Conservation (phyloP, 805 yeast species). For the Grigorovia humatica region DNA sequence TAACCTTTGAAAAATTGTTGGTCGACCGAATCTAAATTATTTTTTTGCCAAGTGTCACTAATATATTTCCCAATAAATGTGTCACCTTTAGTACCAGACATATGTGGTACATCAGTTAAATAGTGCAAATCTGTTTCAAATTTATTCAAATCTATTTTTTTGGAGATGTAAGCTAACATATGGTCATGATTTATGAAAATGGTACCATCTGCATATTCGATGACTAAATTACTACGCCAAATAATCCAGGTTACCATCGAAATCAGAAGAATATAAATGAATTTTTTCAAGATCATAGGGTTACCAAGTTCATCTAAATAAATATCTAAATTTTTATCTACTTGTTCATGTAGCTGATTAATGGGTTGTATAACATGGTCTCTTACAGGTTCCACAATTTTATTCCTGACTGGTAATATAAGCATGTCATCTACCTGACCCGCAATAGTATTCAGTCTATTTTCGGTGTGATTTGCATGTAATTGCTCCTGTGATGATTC, state of each 20-base stretch:
- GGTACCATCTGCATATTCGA: slow-evolving; percentile 30
- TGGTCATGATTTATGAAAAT: slow-evolving; percentile 49
- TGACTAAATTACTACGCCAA: slow-evolving; percentile 40
- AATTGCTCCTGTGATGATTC: neutral
- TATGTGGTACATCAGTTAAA: slow-evolving; percentile 66
- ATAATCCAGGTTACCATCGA: slow-evolving; percentile 44
- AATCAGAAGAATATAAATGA: slow-evolving; percentile 55
- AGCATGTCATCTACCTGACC: neutral
- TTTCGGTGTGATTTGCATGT: neutral
- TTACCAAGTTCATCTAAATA: slow-evolving; percentile 60
- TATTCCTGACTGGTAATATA: neutral
- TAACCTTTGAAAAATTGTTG: slow-evolving; percentile 38
- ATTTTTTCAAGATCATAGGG: slow-evolving; percentile 67
- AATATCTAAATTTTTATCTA: slow-evolving; percentile 36
- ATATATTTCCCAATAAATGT: slow-evolving; percentile 55
- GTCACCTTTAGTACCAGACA: slow-evolving; percentile 85
- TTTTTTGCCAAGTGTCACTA: slow-evolving; percentile 43
- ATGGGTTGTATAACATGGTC: slow-evolving; percentile 30
- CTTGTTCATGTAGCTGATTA: slow-evolving; percentile 8
- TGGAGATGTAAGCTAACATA: slow-evolving; percentile 37
- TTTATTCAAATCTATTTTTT: slow-evolving; percentile 40
- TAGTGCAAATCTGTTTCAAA: slow-evolving; percentile 61
- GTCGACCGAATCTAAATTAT: slow-evolving; percentile 38
- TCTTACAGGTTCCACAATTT: slow-evolving; percentile 4
- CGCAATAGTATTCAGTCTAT: neutral